phyloP scores from a whole-genome alignment of 805 yeast species.

The Kazachstania kunashirensis region DNA sequence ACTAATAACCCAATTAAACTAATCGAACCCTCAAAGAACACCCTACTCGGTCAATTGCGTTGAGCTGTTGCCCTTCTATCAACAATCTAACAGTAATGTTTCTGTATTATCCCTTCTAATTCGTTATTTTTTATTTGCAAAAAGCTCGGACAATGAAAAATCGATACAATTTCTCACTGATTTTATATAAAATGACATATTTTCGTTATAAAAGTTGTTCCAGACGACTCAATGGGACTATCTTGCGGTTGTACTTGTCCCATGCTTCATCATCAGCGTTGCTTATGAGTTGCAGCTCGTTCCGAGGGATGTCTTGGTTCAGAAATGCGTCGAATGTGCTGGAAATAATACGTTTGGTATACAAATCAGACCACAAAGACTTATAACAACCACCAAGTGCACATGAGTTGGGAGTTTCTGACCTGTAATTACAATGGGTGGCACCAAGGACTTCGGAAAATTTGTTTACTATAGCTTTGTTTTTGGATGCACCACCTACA shows the following conservation, averaged over 20 bases:
- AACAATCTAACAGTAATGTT: no score
- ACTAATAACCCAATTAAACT: no score
- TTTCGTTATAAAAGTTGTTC: conserved; percentile 14
- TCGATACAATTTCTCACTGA: no score
- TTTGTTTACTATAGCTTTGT: conserved; percentile 53
- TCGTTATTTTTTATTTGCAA: no score
- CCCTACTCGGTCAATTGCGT: background rate
- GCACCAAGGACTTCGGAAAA: conserved; percentile 62
- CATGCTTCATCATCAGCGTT: conserved; percentile 20
- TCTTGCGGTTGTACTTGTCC: conserved; percentile 24
- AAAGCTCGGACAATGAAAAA: no score
- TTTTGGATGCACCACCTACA: conserved; percentile 84
- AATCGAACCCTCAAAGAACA: background rate
- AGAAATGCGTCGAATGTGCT: conserved; percentile 37
- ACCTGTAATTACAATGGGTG: conserved; percentile 51
- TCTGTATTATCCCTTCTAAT: no score
- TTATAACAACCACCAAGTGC: conserved; percentile 87
- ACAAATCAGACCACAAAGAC: conserved; percentile 59
- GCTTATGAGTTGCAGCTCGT: conserved; percentile 25
- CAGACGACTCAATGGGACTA: conserved; percentile 25
- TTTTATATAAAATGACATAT: no score
- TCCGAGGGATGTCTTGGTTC: conserved; percentile 40
- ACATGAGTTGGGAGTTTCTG: conserved; percentile 81
- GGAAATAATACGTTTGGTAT: conserved; percentile 21
- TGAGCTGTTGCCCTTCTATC: no score